phyloP scores from a whole-genome alignment of 345 rosid species.

The Brassica cretica region DNA sequence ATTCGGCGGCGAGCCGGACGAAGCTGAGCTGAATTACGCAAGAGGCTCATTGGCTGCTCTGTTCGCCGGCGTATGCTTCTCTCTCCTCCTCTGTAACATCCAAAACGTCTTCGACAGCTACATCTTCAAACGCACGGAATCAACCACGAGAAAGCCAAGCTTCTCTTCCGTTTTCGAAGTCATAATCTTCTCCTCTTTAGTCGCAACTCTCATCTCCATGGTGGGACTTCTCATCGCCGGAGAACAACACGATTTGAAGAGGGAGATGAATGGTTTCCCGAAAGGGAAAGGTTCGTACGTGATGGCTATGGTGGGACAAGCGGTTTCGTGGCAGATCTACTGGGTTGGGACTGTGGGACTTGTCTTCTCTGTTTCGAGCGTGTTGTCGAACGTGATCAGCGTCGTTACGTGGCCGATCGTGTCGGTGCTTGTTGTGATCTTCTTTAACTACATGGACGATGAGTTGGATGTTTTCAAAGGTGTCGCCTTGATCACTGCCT shows the following conservation, averaged over 20 bases:
- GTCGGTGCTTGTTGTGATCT: conserved; percentile 37
- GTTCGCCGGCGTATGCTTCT: conserved; percentile 28
- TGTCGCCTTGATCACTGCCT: conserved; percentile 28
- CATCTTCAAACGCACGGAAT: conserved; percentile 29
- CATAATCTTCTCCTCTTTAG: conserved; percentile 27
- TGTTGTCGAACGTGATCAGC: conserved; percentile 35
- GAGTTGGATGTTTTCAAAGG: conserved; percentile 30
- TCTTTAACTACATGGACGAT: conserved; percentile 34
- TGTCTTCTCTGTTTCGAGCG: conserved; percentile 29
- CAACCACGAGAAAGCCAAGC: conserved; percentile 21
- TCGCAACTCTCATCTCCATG: conserved; percentile 30
- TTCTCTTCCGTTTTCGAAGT: conserved; percentile 37
- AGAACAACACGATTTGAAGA: conserved; percentile 30
- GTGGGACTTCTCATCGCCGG: conserved; percentile 31
- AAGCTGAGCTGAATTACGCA: conserved; percentile 26
- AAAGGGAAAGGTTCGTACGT: conserved; percentile 34
- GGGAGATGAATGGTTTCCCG: conserved; percentile 32
- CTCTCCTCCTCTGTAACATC: conserved; percentile 37
- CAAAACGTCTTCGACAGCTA: conserved; percentile 34
- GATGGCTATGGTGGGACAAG: conserved; percentile 40
- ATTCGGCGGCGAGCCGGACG: conserved; percentile 40
- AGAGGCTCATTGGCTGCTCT: conserved; percentile 37
- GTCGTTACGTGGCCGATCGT: conserved; percentile 41
- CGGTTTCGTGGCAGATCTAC: conserved; percentile 36
- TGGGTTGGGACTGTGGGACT: conserved; percentile 43